Evolutionary conservation across 257 asterid genomes (phyloP).

Genomic region (Solanum appendiculatum): DNA sequence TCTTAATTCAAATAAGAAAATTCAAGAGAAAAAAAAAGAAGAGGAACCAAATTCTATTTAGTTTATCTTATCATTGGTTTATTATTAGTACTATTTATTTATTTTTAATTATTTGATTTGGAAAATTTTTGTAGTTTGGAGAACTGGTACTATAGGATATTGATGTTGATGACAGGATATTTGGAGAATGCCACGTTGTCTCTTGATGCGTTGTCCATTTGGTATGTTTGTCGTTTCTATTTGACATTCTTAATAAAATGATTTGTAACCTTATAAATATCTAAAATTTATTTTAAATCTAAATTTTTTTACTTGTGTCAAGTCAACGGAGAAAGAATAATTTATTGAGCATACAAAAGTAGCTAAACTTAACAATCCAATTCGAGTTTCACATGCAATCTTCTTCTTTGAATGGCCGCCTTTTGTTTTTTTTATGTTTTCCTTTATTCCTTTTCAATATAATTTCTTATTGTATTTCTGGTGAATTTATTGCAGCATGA

Average conservation of each 20-base stretch:
- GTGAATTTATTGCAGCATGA: constrained; percentile 22
- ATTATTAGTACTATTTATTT: background rate
- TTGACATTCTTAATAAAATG: too few species aligned
- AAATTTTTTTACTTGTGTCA: background rate
- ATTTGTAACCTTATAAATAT: too few species aligned
- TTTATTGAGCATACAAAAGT: background rate
- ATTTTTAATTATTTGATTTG: background rate
- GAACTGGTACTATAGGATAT: constrained; percentile 53
- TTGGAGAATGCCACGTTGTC: constrained; percentile 30
- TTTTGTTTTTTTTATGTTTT: too few species aligned
- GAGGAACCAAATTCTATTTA: too few species aligned
- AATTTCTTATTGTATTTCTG: background rate
- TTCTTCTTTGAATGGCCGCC: background rate
- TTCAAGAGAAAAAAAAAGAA: too few species aligned
- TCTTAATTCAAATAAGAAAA: too few species aligned
- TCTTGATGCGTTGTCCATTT: constrained; percentile 42
- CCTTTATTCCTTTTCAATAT: background rate
- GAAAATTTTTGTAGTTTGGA: constrained; percentile 32
- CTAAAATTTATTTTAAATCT: background rate
- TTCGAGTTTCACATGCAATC: background rate
- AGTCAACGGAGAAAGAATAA: background rate
- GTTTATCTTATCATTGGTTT: too few species aligned
- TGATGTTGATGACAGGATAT: constrained; percentile 41
- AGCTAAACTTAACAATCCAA: background rate
- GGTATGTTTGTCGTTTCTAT: constrained; percentile 12